Base-by-base conservation (phyloP, 164 flowering plant species). In the Aristolochia fimbriata region DNA sequence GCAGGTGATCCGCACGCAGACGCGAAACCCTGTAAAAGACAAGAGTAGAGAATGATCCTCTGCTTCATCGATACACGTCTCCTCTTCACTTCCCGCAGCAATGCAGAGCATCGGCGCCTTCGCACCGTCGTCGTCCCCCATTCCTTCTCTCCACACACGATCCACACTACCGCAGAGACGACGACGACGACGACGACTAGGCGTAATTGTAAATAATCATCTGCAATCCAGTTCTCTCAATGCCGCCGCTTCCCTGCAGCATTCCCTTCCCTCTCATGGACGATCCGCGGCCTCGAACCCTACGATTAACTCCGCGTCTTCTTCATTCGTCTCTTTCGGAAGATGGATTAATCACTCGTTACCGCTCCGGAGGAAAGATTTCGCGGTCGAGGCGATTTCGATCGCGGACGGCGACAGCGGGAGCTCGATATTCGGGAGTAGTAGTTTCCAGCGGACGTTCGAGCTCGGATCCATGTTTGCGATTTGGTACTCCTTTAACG, bases 401-500 rank as follows among this genome's bases (percentile, higher is more conserved):
- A 79, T 64, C 20, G 75, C 79, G 0, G 86, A 78, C 59, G 75
- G 78, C 47, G 77, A 70, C 20, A 75, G 43, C 13, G 83, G 74
- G 57, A 66, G 51, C 5, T 70, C 65, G 52, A 63, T 77, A 57
- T 45, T 71, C 16, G 47, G 65, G 43, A n/a, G n/a, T n/a, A n/a
- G n/a, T n/a, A 51, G 63, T 25, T 27, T 80, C 63, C 13, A 3
- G 23, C 65, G 72, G 68, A 82, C 83, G 19, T 55, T 85, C 60
- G 71, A 65, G 78, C 88, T 88, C 24, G 92, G 85, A 17, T 51
- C 66, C 65, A 59, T 84, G 73, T 84, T 88, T 48, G 89, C 82
- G 1, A 70, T 86, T 22, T 88, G 96, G 92, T 83, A 74, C 66
- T 73, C 82, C 33, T 88, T 88, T 67, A 86, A 88, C 55, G 84